Evolutionary conservation across 352 stramenopile genomes (phyloP).

Genomic region (Globisporangium yorkense): DNA sequence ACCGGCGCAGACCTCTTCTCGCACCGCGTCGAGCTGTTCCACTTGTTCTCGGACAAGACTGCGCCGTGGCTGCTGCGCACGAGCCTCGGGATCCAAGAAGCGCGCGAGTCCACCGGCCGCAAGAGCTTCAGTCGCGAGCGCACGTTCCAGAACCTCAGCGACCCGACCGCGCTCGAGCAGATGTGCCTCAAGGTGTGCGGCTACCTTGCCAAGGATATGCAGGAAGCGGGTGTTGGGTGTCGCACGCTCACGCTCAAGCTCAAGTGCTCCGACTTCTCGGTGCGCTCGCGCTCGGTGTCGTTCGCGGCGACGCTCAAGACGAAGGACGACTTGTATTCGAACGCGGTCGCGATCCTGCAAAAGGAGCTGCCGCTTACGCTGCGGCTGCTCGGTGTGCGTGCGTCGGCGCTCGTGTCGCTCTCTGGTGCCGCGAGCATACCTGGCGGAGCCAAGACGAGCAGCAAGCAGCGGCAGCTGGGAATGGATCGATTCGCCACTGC

Average conservation of each 20-base stretch:
- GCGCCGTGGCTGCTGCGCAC: slow-evolving; percentile 69
- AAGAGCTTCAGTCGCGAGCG: slow-evolving; percentile 78
- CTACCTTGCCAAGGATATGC: slow-evolving; percentile 48
- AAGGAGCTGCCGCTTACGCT: slow-evolving; percentile 66
- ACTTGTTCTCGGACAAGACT: slow-evolving; percentile 66
- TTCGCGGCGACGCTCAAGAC: slow-evolving; percentile 31
- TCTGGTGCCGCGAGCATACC: not conserved
- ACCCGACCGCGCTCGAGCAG: slow-evolving; percentile 35
- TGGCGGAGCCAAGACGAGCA: not conserved
- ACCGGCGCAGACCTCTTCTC: slow-evolving; percentile 78
- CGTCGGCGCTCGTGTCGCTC: slow-evolving; percentile 33
- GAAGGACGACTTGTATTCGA: slow-evolving; percentile 36
- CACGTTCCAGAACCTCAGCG: slow-evolving; percentile 50
- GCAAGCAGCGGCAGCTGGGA: slow-evolving; percentile 30
- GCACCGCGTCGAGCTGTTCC: slow-evolving; percentile 46
- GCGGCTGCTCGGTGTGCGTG: slow-evolving; percentile 61
- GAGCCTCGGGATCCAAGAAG: slow-evolving; percentile 50
- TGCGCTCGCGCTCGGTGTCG: slow-evolving; percentile 48
- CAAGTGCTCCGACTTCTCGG: slow-evolving; percentile 60
- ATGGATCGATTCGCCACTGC: slow-evolving; percentile 36
- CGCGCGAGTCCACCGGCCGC: slow-evolving; percentile 44
- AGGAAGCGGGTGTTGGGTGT: slow-evolving; percentile 17
- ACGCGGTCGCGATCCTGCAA: slow-evolving; percentile 41
- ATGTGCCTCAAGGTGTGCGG: slow-evolving; percentile 67
- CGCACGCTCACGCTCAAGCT: slow-evolving; percentile 70